Evolutionary conservation across 2,329 filamentous ascomycete species (phyloP).

Genomic region (Colletotrichum sp.): DNA sequence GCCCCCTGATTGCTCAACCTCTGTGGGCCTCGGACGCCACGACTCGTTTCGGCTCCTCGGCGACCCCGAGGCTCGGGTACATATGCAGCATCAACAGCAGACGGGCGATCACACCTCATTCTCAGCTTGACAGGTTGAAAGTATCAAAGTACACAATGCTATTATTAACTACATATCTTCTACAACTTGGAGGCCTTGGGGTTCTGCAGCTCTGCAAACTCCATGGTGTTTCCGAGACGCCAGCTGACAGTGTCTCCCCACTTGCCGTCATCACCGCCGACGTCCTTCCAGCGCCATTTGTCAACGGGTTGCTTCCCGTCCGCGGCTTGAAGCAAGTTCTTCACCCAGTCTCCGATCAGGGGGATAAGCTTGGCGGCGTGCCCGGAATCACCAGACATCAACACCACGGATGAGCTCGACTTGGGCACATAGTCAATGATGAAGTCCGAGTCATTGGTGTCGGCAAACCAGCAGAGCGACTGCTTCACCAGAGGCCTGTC

Average conservation of each 20-base stretch:
- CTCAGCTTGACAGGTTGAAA: background rate
- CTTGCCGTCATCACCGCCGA: slow-evolving; percentile 17
- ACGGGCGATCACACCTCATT: background rate
- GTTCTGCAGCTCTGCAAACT: slow-evolving; percentile 24
- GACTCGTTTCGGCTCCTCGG: background rate
- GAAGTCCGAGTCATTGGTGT: slow-evolving; percentile 64
- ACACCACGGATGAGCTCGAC: slow-evolving; percentile 45
- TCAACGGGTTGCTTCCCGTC: slow-evolving; percentile 43
- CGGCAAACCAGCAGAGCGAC: slow-evolving; percentile 68
- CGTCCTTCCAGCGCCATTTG: slow-evolving; percentile 59
- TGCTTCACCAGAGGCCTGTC: slow-evolving; percentile 61
- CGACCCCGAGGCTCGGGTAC: background rate
- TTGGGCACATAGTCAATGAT: slow-evolving; percentile 65
- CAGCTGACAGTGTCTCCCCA: slow-evolving; percentile 40
- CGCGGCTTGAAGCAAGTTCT: slow-evolving; percentile 45
- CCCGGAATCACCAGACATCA: slow-evolving; percentile 63
- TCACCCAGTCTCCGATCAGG: slow-evolving; percentile 61
- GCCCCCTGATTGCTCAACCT: background rate
- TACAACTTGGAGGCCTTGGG: background rate
- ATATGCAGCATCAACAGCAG: background rate
- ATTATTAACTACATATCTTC: background rate
- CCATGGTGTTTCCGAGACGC: slow-evolving; percentile 36
- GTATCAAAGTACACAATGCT: background rate
- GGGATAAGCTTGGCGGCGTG: slow-evolving; percentile 70
- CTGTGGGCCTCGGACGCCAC: background rate